Evolutionary conservation across 2,329 filamentous ascomycete genomes (phyloP).

Genomic region (Thielaviopsis ethacetica): DNA sequence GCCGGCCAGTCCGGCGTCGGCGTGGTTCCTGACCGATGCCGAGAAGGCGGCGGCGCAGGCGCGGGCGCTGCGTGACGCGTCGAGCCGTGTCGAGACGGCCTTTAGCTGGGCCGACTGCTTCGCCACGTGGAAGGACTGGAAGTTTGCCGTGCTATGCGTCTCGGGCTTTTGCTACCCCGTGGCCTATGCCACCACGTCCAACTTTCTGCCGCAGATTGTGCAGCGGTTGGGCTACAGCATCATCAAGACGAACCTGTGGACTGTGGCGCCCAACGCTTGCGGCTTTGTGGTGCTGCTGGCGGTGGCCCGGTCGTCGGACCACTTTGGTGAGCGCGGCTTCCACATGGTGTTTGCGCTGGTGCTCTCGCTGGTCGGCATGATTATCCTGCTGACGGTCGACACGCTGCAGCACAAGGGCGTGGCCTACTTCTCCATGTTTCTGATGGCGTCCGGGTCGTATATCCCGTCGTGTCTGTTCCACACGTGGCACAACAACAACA

Average conservation of each 20-base stretch:
- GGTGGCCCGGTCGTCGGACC: conserved; percentile 28
- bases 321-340: conserved; percentile 27
- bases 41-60: conserved; percentile 29
- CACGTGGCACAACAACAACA: conserved; percentile 37
- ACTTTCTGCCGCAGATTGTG: conserved; percentile 32
- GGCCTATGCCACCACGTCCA: conserved; percentile 24
- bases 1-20: conserved; percentile 30
- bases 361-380: conserved; percentile 26
- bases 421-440: conserved; percentile 33
- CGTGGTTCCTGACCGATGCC: conserved; percentile 27
- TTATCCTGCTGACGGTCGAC: conserved; percentile 28
- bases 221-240: conserved; percentile 26
- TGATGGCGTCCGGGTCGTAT: conserved; percentile 28
- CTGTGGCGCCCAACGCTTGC: conserved; percentile 30
- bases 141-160: conserved; percentile 27
- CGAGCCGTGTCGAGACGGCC: conserved; percentile 20
- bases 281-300: conserved; percentile 28
- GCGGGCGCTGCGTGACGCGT: conserved; percentile 29
- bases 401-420: conserved; percentile 24
- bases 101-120: conserved; percentile 27
- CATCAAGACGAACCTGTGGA: conserved; percentile 31
- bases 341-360: conserved; percentile 24
- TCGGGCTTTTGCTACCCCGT: conserved; percentile 32
- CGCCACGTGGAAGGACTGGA: conserved; percentile 20
- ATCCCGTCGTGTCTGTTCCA: conserved; percentile 31